These are phyloP conservation scores for Suillus brevipes DNA, from an alignment of 768 basidiomycete species.

Conservation along the genomic window DNA sequence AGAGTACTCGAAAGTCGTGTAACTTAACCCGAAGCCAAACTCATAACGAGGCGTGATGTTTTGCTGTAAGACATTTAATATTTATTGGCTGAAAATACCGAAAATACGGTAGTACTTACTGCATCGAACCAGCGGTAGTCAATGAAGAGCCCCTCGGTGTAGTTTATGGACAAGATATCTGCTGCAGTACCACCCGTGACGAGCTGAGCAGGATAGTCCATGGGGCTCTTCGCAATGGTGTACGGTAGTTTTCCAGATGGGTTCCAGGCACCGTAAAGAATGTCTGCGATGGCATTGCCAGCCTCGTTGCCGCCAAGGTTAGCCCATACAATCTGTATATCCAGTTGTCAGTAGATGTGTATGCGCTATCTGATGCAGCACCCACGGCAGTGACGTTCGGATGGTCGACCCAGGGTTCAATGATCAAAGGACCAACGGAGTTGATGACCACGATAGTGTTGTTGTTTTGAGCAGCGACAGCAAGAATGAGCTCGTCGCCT, in stretches of 20 bases:
- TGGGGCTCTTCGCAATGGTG: constrained; percentile 61
- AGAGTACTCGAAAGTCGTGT: constrained; percentile 78
- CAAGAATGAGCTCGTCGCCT: constrained; percentile 42
- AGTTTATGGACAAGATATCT: constrained; percentile 51
- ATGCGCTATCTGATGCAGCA: constrained; percentile 31
- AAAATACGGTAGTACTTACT: constrained; percentile 39
- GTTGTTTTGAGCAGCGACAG: constrained; percentile 64
- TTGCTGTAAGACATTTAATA: constrained; percentile 36
- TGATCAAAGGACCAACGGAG: constrained; percentile 68
- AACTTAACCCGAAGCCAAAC: constrained; percentile 89
- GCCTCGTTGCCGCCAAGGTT: constrained; percentile 73
- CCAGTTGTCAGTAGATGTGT: constrained; percentile 16
- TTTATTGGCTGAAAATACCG: background rate
- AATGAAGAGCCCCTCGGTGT: constrained; percentile 64
- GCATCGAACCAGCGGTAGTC: constrained; percentile 76
- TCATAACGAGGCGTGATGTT: constrained; percentile 80
- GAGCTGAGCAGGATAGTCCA: constrained; percentile 52
- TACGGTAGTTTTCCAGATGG: constrained; percentile 73
- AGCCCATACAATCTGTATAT: constrained; percentile 44
- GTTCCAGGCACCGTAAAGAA: constrained; percentile 76
- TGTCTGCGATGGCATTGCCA: constrained; percentile 73
- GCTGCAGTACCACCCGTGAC: constrained; percentile 23
- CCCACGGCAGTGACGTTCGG: constrained; percentile 72
- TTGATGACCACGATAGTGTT: constrained; percentile 84
- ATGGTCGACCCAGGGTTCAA: constrained; percentile 73